Evolutionary conservation across 257 asterid species (phyloP).

Genomic region (Solanum rostratum): DNA sequence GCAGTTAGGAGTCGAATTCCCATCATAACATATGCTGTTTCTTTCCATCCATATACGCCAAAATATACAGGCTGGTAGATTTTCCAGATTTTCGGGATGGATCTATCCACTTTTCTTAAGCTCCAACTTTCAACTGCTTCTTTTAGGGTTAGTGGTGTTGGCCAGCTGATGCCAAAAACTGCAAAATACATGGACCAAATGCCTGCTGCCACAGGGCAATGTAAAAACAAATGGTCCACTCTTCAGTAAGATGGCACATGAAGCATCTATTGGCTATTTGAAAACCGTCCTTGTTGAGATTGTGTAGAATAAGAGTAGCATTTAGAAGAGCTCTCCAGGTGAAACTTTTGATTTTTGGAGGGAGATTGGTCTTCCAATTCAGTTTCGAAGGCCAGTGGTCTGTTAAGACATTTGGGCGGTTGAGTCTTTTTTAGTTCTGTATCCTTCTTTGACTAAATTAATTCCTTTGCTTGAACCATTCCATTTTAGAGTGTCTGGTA

Average conservation of each 20-base stretch:
- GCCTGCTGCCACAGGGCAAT: neutral
- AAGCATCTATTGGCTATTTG: neutral
- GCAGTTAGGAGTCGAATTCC: neutral
- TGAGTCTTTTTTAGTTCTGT: neutral
- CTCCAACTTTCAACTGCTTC: neutral
- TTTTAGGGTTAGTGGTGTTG: neutral
- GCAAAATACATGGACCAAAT: neutral
- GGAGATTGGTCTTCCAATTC: neutral
- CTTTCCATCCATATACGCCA: neutral
- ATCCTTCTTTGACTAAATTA: neutral
- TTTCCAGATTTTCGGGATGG: neutral
- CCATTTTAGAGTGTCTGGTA: neutral
- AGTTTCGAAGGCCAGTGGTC: neutral
- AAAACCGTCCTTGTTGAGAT: neutral
- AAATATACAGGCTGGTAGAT: neutral
- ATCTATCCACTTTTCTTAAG: neutral
- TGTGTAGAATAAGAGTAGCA: neutral
- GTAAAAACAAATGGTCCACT: neutral
- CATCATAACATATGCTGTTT: neutral
- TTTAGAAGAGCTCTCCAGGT: neutral
- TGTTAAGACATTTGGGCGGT: too few relatives aligned
- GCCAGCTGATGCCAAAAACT: neutral
- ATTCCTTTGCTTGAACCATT: neutral
- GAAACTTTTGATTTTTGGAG: neutral
- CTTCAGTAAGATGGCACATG: neutral